Conservation (phyloP, 192 early-diverging fungal species). For the Coemansia sp. region DNA sequence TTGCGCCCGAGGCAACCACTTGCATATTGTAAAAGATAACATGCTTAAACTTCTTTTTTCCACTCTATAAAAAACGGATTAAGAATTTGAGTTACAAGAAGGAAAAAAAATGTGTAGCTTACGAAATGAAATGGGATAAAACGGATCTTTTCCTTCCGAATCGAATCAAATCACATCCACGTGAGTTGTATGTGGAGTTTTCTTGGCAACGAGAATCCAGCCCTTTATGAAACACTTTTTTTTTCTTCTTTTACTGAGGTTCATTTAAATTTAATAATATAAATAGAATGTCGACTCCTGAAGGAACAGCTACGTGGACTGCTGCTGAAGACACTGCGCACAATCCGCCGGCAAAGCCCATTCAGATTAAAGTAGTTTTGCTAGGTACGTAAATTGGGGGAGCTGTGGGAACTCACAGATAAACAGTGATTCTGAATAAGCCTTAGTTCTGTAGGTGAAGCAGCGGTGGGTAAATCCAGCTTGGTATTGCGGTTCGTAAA, state of each 20-base stretch:
- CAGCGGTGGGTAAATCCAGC: slow-evolving; percentile 98
- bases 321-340: slow-evolving; percentile 14
- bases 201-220: slow-evolving; percentile 4
- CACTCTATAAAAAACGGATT: neutral
- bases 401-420: neutral
- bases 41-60: neutral
- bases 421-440: slow-evolving; percentile 9
- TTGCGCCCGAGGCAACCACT: slow-evolving; percentile 5
- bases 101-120: slow-evolving; percentile 1
- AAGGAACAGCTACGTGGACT: slow-evolving; percentile 21
- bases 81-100: neutral
- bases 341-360: slow-evolving; percentile 64
- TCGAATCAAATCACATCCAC: slow-evolving; percentile 2
- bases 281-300: slow-evolving; percentile 41
- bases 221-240: neutral
- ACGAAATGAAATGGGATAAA: slow-evolving; percentile 1
- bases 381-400: slow-evolving; percentile 50
- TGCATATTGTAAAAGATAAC: slow-evolving; percentile 2
- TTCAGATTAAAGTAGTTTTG: slow-evolving; percentile 96
- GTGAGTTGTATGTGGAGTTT: slow-evolving; percentile 3
- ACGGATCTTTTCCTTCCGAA: neutral
- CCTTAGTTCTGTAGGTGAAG: slow-evolving; percentile 64
- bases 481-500: slow-evolving; percentile 93
- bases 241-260: slow-evolving; percentile 2
- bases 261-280: slow-evolving; percentile 3